Evolutionary conservation across 345 rosid genomes (phyloP).

Genomic region (Populus nigra): DNA sequence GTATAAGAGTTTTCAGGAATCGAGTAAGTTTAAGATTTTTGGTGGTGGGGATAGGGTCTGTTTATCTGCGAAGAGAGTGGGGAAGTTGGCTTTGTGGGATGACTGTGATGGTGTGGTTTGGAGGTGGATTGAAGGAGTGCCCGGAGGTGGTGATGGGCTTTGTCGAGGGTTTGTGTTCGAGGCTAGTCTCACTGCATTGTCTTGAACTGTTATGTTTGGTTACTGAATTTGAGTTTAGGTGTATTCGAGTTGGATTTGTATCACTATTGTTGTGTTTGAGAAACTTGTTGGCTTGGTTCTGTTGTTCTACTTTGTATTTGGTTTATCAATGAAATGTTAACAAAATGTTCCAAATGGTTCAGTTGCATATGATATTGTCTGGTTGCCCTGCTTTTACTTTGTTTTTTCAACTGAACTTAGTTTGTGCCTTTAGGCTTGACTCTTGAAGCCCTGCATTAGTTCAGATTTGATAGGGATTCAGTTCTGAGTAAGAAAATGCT

Average conservation of each 20-base stretch:
- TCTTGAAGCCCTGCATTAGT: neutral
- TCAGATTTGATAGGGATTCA: neutral
- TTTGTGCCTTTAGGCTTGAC: neutral
- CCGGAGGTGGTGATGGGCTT: conserved; percentile 63
- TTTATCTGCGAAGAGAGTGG: conserved; percentile 71
- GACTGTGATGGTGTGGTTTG: conserved; percentile 43
- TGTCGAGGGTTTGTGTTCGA: conserved; percentile 76
- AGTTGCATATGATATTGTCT: neutral
- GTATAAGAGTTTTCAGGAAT: conserved; percentile 66
- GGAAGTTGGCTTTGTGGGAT: conserved; percentile 79
- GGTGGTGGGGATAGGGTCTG: conserved; percentile 80
- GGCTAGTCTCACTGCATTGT: conserved; percentile 51
- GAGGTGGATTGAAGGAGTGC: conserved; percentile 82
- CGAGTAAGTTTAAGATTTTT: conserved; percentile 83
- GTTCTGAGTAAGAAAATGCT: neutral
- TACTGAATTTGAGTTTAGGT: neutral
- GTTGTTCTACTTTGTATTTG: neutral
- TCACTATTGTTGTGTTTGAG: neutral
- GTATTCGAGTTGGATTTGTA: neutral
- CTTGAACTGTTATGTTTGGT: conserved; percentile 33
- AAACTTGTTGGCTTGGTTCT: neutral
- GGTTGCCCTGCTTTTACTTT: neutral
- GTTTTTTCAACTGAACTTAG: neutral
- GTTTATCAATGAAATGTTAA: neutral
- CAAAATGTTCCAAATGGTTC: neutral